Evolutionary conservation across 1,284 basidiomycete genomes (phyloP), one percentile per base, ranked within the genome.

Genomic region (Microbotryomycetes sp.): DNA sequence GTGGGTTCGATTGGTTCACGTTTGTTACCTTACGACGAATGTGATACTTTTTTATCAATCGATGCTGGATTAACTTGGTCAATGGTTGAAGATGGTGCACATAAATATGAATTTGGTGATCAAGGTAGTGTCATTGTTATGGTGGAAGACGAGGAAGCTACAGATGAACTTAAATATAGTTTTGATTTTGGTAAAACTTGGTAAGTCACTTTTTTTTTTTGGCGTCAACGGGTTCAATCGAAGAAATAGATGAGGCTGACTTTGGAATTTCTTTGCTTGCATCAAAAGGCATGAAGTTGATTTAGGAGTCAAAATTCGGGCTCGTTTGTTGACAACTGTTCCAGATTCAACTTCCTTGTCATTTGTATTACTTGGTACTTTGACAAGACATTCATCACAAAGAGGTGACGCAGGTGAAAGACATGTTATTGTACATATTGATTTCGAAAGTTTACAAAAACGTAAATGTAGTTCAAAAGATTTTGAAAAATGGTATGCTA

Each of bases 21-120:
- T 19, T 78, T 97, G 4, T 75, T 80, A 32, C 80, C 85, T 0
- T 98, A 98, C 73, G 85, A 88, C 54, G 87, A 96, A 42, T 88
- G 89, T 73, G 91, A 97, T 72, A 97, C 94, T 0, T 98, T 93
- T 79, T 76, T 97, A 64, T 91, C 88, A 70, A 88, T 82, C 0
- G 91, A 98, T 71, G 93, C 87, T 0, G 94, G 94, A 2, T 71
- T 92, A 6, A 84, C 83, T 0, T 98, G 94, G 94, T 79, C 72
- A 31, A 90, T 90, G 86, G 81, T 88, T 9, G 80, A 80, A 47
- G 79, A 79, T 60, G 86, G 87, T 23, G 89, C 94, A 0, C 86
- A 92, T 76, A 91, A 92, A 77, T 97, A 97, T 74, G 92, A 97
- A 76, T 94, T 97, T 75, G 94, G 94, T 19, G 94, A 97, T 73